Evolutionary conservation across 176 grass and related monocot species (phyloP).

Genomic region (Alloteropsis semialata): DNA sequence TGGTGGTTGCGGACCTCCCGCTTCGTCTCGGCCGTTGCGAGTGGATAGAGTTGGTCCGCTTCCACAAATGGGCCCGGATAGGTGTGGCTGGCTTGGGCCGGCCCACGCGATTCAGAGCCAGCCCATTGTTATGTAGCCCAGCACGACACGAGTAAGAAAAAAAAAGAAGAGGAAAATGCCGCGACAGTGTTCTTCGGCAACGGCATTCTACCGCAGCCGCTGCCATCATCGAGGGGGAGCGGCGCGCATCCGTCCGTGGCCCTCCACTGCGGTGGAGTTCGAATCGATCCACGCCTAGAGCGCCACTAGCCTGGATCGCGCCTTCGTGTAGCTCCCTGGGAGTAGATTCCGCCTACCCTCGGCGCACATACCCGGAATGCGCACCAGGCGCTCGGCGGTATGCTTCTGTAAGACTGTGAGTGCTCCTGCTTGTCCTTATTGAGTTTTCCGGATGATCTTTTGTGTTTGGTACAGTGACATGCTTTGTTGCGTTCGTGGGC

Average conservation of each 20-base stretch:
- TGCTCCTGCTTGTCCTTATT: background rate
- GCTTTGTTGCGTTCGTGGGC: background rate
- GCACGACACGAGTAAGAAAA: background rate
- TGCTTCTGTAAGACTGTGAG: background rate
- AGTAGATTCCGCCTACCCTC: background rate
- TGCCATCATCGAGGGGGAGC: background rate
- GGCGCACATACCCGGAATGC: background rate
- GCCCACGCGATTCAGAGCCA: background rate
- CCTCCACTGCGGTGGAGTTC: background rate
- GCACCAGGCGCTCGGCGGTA: conserved; percentile 24
- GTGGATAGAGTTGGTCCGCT: conserved; percentile 31
- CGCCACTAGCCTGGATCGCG: background rate
- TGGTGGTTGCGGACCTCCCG: background rate
- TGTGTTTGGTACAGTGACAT: background rate
- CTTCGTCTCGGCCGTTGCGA: conserved; percentile 35
- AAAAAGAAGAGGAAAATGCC: background rate
- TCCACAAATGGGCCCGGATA: background rate
- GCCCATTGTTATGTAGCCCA: background rate
- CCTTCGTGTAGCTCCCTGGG: background rate
- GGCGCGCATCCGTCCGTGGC: background rate
- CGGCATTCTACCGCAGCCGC: background rate
- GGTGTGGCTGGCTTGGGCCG: background rate
- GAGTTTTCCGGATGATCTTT: background rate
- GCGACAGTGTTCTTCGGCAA: background rate
- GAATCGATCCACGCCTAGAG: background rate